phyloP scores from a whole-genome alignment of 2,329 filamentous ascomycete species.

The Aspergillus eucalypticola region DNA sequence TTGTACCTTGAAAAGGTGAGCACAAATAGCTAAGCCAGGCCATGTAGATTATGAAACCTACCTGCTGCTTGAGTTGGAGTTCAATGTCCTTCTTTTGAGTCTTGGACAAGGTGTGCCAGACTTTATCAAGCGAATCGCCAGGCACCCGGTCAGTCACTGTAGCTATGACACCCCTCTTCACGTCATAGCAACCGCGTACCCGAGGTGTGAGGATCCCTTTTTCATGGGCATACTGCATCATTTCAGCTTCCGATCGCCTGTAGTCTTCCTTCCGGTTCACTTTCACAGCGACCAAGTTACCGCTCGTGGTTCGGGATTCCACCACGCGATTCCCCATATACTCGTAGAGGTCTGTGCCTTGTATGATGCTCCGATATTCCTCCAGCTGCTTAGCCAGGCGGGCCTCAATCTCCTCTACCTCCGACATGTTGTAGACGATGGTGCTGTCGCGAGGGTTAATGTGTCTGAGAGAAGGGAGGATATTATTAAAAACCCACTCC shows the following conservation, averaged over 20 bases:
- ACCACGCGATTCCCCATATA: constrained; percentile 9
- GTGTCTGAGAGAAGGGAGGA: no score
- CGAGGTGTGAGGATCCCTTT: not conserved
- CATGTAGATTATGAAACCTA: not conserved
- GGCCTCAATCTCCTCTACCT: not conserved
- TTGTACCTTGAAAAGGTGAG: constrained; percentile 15
- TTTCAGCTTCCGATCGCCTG: not conserved
- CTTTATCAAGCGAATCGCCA: constrained; percentile 21
- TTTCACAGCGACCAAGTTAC: not conserved
- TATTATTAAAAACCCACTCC: no score
- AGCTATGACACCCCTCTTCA: constrained; percentile 8
- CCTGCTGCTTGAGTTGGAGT: constrained; percentile 19
- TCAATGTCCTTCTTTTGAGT: constrained; percentile 18
- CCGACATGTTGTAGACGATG: no score
- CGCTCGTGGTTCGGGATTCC: constrained; percentile 1
- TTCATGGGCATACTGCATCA: constrained; percentile 1
- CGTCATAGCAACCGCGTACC: not conserved
- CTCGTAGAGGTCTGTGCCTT: constrained; percentile 9
- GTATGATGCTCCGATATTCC: not conserved
- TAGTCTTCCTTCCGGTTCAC: no score
- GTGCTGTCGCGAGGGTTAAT: no score
- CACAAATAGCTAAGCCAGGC: no score
- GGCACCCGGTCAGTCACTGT: constrained; percentile 23
- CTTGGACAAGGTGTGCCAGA: constrained; percentile 17
- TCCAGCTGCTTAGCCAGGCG: not conserved